phyloP scores from a whole-genome alignment of 2,329 filamentous ascomycete genomes.

The Aureobasidium pullulans region DNA sequence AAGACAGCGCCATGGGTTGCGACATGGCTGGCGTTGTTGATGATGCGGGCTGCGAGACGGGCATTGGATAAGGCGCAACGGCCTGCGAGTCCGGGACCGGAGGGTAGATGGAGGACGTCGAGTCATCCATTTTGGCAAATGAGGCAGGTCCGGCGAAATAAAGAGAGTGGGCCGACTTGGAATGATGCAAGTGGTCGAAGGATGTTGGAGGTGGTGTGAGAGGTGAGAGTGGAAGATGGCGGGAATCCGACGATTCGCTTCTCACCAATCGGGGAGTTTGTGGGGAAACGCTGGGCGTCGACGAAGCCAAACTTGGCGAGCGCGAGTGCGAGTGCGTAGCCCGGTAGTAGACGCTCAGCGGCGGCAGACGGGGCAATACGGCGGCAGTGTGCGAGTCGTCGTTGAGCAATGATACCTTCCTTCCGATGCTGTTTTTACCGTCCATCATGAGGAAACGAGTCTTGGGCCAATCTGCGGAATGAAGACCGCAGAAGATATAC shows the following conservation, averaged over 20 bases:
- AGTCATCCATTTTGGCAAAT: constrained; percentile 29
- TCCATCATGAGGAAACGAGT: constrained; percentile 37
- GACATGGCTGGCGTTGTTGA: constrained; percentile 12
- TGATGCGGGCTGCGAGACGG: constrained; percentile 17
- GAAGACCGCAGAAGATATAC: not conserved
- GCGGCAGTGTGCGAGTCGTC: constrained; percentile 29
- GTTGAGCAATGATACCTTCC: constrained; percentile 45
- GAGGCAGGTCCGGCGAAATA: constrained; percentile 16
- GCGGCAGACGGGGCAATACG: constrained; percentile 15
- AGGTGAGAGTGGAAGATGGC: constrained; percentile 37
- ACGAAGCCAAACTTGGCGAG: constrained; percentile 38
- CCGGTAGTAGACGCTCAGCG: constrained; percentile 23
- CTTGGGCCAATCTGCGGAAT: constrained; percentile 1
- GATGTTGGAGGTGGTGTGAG: constrained; percentile 36
- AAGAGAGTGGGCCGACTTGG: constrained; percentile 19
- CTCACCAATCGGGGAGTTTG: constrained; percentile 40
- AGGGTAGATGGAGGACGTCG: constrained; percentile 27
- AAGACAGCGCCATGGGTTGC: constrained; percentile 17
- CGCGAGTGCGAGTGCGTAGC: constrained; percentile 33
- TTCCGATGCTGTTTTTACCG: constrained; percentile 44
- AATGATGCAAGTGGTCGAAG: constrained; percentile 22
- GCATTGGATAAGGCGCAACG: constrained; percentile 27
- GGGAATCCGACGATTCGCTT: constrained; percentile 41
- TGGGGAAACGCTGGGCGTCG: constrained; percentile 38
- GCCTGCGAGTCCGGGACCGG: constrained; percentile 28